A percentile compares a stretch with the other conserved stretches of the same genome.
Evolutionary conservation across 352 stramenopile species (phyloP).

Genomic region (Nothophytophthora sp.): DNA sequence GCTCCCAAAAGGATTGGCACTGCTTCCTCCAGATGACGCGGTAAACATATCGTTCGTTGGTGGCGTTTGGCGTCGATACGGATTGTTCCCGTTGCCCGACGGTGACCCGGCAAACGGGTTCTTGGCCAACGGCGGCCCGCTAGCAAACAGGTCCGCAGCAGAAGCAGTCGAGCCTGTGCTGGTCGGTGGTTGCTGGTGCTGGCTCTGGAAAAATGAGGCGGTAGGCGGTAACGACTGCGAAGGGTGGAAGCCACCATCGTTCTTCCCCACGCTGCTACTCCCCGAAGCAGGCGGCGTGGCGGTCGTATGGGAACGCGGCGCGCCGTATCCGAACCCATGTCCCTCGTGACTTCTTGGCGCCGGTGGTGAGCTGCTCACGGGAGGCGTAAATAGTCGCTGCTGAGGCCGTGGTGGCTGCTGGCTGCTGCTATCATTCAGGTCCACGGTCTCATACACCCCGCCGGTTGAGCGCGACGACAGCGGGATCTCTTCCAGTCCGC

Average conservation of each 20-base stretch:
- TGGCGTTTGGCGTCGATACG: conserved; percentile 16
- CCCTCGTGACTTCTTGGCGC: conserved; percentile 5
- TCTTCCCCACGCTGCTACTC: not conserved
- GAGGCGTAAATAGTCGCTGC: conserved; percentile 7
- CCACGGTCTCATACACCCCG: conserved; percentile 44
- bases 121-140: conserved; percentile 11
- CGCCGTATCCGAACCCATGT: conserved; percentile 3
- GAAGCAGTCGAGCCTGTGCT: conserved; percentile 14
- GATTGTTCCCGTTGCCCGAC: conserved; percentile 14
- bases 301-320: too few relatives aligned
- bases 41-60: conserved; percentile 1
- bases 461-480: conserved; percentile 32
- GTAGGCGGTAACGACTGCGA: conserved; percentile 1
- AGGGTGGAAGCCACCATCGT: not conserved
- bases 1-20: not conserved
- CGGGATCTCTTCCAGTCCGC: conserved; percentile 28
- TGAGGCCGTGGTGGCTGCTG: conserved; percentile 12
- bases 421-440: conserved; percentile 35
- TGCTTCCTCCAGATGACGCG: not conserved
- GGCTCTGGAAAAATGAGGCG: conserved; percentile 13
- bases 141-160: conserved; percentile 15
- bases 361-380: not conserved
- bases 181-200: conserved; percentile 6
- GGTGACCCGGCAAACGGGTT: conserved; percentile 12
- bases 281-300: conserved; percentile 2